Evolutionary conservation across 768 basidiomycete genomes (phyloP).

Genomic region (Suillus hirtellus): DNA sequence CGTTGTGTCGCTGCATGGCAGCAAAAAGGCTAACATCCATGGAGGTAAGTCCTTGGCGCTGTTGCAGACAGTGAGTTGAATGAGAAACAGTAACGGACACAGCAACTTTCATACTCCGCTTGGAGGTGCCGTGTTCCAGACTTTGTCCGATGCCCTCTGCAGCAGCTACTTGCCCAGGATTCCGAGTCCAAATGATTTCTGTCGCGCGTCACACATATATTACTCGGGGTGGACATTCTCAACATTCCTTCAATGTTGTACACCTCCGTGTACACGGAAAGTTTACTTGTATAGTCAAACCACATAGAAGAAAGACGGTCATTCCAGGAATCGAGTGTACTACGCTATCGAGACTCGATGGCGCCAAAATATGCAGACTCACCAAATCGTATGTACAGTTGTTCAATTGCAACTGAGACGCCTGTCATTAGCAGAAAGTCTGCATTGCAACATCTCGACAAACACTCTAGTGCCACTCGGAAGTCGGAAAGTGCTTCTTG

Average conservation of each 20-base stretch:
- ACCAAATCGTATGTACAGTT: neutral
- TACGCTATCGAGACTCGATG: neutral
- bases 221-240: slow-evolving; percentile 52
- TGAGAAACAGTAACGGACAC: no score
- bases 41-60: no score
- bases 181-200: slow-evolving; percentile 43
- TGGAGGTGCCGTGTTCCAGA: no score
- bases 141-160: slow-evolving; percentile 17
- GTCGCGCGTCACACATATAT: slow-evolving; percentile 57
- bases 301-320: neutral
- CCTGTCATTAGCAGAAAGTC: neutral
- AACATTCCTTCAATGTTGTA: slow-evolving; percentile 34
- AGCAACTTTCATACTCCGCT: slow-evolving; percentile 39
- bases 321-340: neutral
- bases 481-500: neutral
- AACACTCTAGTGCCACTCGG: neutral
- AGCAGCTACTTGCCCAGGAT: slow-evolving; percentile 43
- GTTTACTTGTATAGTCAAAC: neutral
- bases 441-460: neutral
- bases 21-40: no score
- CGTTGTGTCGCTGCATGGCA: no score
- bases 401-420: neutral
- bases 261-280: neutral
- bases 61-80: no score
- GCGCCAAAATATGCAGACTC: neutral